Evolutionary conservation across 1,284 basidiomycete species (phyloP).

Genomic region (Sporisorium exsertum): DNA sequence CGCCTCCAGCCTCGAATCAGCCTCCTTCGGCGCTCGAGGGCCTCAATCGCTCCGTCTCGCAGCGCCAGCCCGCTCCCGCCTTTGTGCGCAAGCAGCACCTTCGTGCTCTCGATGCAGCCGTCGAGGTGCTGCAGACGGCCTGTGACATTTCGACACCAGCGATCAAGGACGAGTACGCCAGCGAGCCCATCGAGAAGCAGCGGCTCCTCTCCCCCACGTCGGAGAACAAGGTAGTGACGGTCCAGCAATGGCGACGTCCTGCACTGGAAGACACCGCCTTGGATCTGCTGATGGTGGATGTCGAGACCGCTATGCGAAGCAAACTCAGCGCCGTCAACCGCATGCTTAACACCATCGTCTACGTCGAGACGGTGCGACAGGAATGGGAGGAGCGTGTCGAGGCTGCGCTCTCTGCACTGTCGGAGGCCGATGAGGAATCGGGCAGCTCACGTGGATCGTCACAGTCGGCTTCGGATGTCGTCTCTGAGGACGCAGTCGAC

Average conservation of each 20-base stretch:
- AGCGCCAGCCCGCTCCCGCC: slow-evolving; percentile 52
- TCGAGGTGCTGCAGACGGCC: slow-evolving; percentile 84
- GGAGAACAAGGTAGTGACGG: slow-evolving; percentile 58
- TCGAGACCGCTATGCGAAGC: slow-evolving; percentile 86
- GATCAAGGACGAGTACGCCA: slow-evolving; percentile 82
- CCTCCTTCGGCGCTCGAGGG: slow-evolving; percentile 69
- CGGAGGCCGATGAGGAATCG: slow-evolving; percentile 48
- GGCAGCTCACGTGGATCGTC: slow-evolving; percentile 32
- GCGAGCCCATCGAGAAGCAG: slow-evolving; percentile 88
- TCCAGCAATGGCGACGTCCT: slow-evolving; percentile 54
- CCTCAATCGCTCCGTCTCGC: slow-evolving; percentile 59
- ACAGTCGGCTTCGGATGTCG: slow-evolving; percentile 25
- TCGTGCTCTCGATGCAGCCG: slow-evolving; percentile 82
- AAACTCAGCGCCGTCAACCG: slow-evolving; percentile 96
- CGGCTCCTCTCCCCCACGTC: slow-evolving; percentile 78
- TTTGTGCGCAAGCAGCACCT: slow-evolving; percentile 70
- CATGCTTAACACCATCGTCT: slow-evolving; percentile 96
- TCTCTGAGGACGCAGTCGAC: slow-evolving; percentile 70
- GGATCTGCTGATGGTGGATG: slow-evolving; percentile 83
- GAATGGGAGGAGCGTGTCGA: slow-evolving; percentile 95
- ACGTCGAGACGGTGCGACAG: slow-evolving; percentile 94
- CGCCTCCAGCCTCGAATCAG: slow-evolving; percentile 55
- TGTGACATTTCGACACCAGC: slow-evolving; percentile 87
- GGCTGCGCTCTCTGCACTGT: slow-evolving; percentile 74
- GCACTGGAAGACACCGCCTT: slow-evolving; percentile 80